Evolutionary conservation across 305 asterid species (phyloP), one percentile per base, ranked within the genome.

Genomic region (Solanum hybrid): DNA sequence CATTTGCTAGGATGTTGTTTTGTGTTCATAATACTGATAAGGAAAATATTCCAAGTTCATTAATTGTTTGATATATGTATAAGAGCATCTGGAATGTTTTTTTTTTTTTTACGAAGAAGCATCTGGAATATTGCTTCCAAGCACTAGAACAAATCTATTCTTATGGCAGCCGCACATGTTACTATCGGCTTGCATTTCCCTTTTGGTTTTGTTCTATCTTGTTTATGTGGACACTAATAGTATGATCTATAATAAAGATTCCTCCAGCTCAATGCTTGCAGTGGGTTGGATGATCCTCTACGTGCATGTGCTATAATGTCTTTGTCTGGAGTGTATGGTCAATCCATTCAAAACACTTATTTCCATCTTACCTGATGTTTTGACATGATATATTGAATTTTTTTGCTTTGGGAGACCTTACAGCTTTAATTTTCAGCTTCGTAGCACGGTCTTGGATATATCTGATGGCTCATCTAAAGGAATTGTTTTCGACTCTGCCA

Each of bases 371-470:
- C 42, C 87, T 51, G 75, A 84, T 84, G 10, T 84, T 84, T 84
- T 51, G 87, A 84, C 22, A 51, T 31, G 71, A 51, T 10, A 20
- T 56, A 51, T 84, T 13, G 24, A 31, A 0, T 20, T 20, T 46
- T 84, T 84, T 10, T 26, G 4, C 87, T 31, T 84, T 10, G 75
- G 75, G 38, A 84, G 87, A 3, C 40, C 87, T 84, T 84, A 84
- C 87, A 84, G 72, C 87, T 86, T 90, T 35, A 46, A 66, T 85
- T 90, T 92, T 91, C 98, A 97, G 99, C 96, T 94, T 92, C 95
- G 94, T 60, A 93, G 94, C 91, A 93, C 95, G 79, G 86, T 89
- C 78, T 88, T 90, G 91, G 94, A 92, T 77, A 90, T 88, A 85
- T 93, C 81, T 64, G 94, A 93, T 51, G 94, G 95, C 86, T 84